Conservation (phyloP, 2,329 filamentous ascomycete species). For the Domatiomyces catenatus region DNA sequence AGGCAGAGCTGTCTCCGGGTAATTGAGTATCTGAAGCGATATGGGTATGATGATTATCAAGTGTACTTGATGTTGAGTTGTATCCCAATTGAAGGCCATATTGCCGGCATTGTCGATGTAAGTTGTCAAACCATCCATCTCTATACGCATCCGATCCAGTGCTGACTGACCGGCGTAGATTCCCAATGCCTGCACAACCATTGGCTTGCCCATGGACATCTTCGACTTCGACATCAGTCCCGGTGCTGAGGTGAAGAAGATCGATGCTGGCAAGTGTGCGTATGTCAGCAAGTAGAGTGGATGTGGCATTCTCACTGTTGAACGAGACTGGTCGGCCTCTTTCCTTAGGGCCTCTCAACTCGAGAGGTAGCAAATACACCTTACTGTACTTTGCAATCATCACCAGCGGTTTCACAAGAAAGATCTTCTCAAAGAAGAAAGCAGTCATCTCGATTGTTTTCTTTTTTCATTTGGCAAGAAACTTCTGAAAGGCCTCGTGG, state of each 20-base stretch:
- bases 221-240: conserved; percentile 87
- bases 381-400: background rate
- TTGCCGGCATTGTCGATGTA: conserved; percentile 71
- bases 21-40: conserved; percentile 66
- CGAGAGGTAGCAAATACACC: background rate
- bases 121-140: conserved; percentile 8
- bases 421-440: background rate
- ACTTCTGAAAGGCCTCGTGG: conserved; percentile 86
- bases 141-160: background rate
- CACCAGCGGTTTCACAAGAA: background rate
- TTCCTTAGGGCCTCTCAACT: background rate
- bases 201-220: conserved; percentile 81
- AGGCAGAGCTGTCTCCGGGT: conserved; percentile 62
- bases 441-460: background rate
- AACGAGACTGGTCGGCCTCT: background rate
- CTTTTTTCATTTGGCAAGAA: conserved; percentile 55
- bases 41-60: conserved; percentile 58
- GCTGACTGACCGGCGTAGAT: conserved; percentile 34
- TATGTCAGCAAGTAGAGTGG: background rate
- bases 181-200: conserved; percentile 77
- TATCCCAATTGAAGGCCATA: conserved; percentile 72
- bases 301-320: background rate
- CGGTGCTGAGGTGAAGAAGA: conserved; percentile 36
- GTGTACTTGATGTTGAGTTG: conserved; percentile 74
- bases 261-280: conserved; percentile 58